phyloP scores from a whole-genome alignment of 2,329 filamentous ascomycete genomes.

The Fusarium longipes region DNA sequence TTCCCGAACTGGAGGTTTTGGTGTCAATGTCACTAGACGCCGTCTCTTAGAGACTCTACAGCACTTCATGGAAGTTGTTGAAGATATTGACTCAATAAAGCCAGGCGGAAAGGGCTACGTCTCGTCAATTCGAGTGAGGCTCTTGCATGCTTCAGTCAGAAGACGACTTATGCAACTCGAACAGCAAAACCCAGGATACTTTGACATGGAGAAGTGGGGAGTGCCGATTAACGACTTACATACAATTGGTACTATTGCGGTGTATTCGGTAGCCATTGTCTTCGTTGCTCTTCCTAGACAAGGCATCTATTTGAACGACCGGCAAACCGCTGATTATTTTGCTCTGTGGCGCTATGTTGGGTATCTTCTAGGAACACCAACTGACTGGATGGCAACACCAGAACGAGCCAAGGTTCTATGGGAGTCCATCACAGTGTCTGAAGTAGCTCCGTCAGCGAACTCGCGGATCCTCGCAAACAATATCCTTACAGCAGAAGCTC shows the following conservation, averaged over 20 bases:
- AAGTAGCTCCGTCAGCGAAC: slow-evolving; percentile 72
- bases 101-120: slow-evolving; percentile 71
- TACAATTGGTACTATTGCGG: slow-evolving; percentile 75
- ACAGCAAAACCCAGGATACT: slow-evolving; percentile 67
- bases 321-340: slow-evolving; percentile 76
- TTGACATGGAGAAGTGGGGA: slow-evolving; percentile 66
- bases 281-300: slow-evolving; percentile 78
- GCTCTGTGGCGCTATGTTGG: slow-evolving; percentile 82
- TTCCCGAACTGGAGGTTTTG: slow-evolving; percentile 79
- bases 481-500: slow-evolving; percentile 75
- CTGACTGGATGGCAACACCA: slow-evolving; percentile 67
- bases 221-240: slow-evolving; percentile 81
- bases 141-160: slow-evolving; percentile 73
- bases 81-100: slow-evolving; percentile 71
- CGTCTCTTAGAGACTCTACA: slow-evolving; percentile 77
- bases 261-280: slow-evolving; percentile 75
- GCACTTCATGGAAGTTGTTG: slow-evolving; percentile 77
- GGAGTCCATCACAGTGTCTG: slow-evolving; percentile 74
- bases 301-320: slow-evolving; percentile 71
- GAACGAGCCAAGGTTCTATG: slow-evolving; percentile 69
- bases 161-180: slow-evolving; percentile 70
- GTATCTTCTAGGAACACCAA: slow-evolving; percentile 76
- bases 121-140: slow-evolving; percentile 71
- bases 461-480: slow-evolving; percentile 77
- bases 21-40: slow-evolving; percentile 71